Conservation (phyloP, 2,329 filamentous ascomycete genomes). For the Aspergillus sp. region DNA sequence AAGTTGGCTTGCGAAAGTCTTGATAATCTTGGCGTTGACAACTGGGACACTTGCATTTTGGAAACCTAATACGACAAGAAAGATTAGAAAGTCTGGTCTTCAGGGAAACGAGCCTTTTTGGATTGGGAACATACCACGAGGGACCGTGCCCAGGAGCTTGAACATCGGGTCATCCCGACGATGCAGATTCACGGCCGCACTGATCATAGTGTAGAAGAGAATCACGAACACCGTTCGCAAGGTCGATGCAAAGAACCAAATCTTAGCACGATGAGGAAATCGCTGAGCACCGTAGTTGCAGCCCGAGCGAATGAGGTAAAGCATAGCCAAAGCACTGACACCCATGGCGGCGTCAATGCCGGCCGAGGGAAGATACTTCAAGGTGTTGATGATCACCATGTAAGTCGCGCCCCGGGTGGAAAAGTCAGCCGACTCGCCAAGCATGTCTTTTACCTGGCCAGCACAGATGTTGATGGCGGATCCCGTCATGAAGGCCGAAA, state of each 20-base stretch:
- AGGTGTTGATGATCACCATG: conserved; percentile 74
- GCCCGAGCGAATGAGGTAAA: conserved; percentile 70
- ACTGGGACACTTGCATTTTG: conserved; percentile 72
- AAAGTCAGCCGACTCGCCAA: conserved; percentile 69
- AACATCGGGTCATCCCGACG: conserved; percentile 65
- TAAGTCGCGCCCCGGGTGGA: conserved; percentile 78
- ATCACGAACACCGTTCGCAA: conserved; percentile 90
- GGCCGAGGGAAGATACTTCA: conserved; percentile 67
- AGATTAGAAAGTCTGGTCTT: not conserved
- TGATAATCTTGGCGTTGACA: conserved; percentile 66
- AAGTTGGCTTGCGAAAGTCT: conserved; percentile 67
- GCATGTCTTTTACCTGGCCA: conserved; percentile 77
- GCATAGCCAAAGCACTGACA: conserved; percentile 72
- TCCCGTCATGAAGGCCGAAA: conserved; percentile 96
- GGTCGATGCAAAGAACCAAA: conserved; percentile 88
- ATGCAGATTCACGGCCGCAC: conserved; percentile 76
- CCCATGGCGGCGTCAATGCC: conserved; percentile 84
- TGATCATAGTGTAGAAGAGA: conserved; percentile 85
- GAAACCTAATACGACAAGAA: conserved; percentile 59
- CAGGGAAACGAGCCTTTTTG: too few relatives aligned
- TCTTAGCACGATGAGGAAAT: conserved; percentile 66
- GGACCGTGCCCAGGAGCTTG: conserved; percentile 72
- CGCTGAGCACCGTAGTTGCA: conserved; percentile 69
- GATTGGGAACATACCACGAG: conserved; percentile 59
- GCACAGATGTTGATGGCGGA: conserved; percentile 85